Percentiles rank a stretch among this genome's conserved stretches.
Evolutionary conservation across 2,329 filamentous ascomycete species (phyloP).

Genomic region (Penicillium sp.): DNA sequence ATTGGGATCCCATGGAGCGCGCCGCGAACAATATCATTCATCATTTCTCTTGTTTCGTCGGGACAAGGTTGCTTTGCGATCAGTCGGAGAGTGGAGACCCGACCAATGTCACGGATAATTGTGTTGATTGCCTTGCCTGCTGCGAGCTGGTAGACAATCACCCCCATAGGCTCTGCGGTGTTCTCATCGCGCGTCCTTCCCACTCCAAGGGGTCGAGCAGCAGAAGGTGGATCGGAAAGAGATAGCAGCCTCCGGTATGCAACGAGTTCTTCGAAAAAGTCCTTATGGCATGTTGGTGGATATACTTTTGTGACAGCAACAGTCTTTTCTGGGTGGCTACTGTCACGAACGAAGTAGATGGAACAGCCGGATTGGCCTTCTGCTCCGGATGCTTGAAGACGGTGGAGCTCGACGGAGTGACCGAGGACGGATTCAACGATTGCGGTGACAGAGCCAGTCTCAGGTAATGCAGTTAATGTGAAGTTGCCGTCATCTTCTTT

Average conservation of each 20-base stretch:
- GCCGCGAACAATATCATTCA: conserved; percentile 1
- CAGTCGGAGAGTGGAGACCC: not conserved
- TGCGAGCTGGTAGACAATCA: conserved; percentile 3
- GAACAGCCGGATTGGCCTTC: conserved; percentile 3
- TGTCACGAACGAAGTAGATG: not conserved
- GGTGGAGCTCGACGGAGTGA: not conserved
- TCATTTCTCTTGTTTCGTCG: not conserved
- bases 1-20: not conserved
- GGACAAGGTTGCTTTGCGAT: not conserved
- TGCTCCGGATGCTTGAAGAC: conserved; percentile 4
- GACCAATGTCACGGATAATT: conserved; percentile 2
- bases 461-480: not conserved
- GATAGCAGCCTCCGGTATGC: not conserved
- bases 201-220: not conserved
- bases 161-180: not conserved
- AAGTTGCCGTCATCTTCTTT: not conserved
- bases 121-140: conserved; percentile 1
- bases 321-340: not conserved
- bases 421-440: conserved; percentile 5
- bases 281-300: not conserved
- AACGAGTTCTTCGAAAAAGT: conserved; percentile 2
- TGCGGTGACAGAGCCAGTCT: not conserved
- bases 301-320: not conserved
- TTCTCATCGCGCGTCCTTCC: conserved; percentile 1
- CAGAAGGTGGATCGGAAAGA: conserved; percentile 1